phyloP scores from a whole-genome alignment of 192 early-diverging fungal species.

The Mortierella alpina region DNA sequence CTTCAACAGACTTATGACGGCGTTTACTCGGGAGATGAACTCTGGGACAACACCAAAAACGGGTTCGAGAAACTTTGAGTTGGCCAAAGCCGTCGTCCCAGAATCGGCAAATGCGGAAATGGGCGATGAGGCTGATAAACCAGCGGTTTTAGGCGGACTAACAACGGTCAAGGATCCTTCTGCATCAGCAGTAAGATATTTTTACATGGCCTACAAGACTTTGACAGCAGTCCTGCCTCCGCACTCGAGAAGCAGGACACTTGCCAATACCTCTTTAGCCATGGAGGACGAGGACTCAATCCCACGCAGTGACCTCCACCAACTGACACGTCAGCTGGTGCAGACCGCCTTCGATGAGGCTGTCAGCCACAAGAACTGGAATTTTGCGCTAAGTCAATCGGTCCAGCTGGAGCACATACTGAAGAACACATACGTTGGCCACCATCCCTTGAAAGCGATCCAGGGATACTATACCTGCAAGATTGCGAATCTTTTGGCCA shows the following conservation, averaged over 20 bases:
- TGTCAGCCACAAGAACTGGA: slow-evolving; percentile 46
- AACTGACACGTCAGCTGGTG: slow-evolving; percentile 23
- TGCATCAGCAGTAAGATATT: slow-evolving; percentile 13
- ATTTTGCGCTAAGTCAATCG: slow-evolving; percentile 40
- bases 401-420: slow-evolving; percentile 28
- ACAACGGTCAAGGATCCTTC: slow-evolving; percentile 36
- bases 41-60: slow-evolving; percentile 2
- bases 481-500: slow-evolving; percentile 46
- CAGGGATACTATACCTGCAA: slow-evolving; percentile 51
- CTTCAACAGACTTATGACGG: slow-evolving; percentile 6
- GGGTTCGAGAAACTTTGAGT: slow-evolving; percentile 39
- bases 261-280: background rate
- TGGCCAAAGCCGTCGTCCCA: slow-evolving; percentile 13
- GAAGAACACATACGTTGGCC: slow-evolving; percentile 27
- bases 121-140: background rate
- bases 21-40: slow-evolving; percentile 43
- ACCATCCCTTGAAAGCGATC: slow-evolving; percentile 41
- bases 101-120: background rate
- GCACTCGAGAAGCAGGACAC: background rate
- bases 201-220: slow-evolving; percentile 19
- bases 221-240: slow-evolving; percentile 24
- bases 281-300: slow-evolving; percentile 7
- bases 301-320: slow-evolving; percentile 22
- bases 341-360: slow-evolving; percentile 45
- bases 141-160: slow-evolving; percentile 23